phyloP scores from a whole-genome alignment of 768 basidiomycete genomes.

The Rhodocollybia butyracea region DNA sequence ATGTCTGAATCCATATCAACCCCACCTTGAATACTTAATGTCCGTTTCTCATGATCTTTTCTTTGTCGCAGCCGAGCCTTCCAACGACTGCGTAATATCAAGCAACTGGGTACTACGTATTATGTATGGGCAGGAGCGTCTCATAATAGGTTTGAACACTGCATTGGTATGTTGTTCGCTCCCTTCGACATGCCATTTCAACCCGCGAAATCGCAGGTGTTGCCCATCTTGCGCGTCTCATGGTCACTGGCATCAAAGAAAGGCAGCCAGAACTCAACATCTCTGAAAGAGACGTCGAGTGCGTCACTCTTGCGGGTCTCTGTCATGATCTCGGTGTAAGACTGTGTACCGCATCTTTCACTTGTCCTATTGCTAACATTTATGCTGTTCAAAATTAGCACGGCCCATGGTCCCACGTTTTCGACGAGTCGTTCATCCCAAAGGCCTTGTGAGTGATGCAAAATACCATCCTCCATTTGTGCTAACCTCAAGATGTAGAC shows the following conservation, averaged over 20 bases:
- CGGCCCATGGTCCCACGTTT: conserved; percentile 85
- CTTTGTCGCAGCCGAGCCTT: conserved; percentile 39
- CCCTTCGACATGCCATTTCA: too few species aligned
- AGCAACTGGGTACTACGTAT: conserved; percentile 76
- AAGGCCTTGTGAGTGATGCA: conserved; percentile 48
- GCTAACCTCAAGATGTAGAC: conserved; percentile 28
- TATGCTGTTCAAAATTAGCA: too few species aligned
- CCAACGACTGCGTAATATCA: conserved; percentile 72
- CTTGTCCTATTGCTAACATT: too few species aligned
- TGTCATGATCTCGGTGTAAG: conserved; percentile 84
- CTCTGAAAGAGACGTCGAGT: conserved; percentile 67
- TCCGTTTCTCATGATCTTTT: background rate
- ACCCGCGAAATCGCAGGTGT: conserved; percentile 57
- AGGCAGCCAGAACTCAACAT: conserved; percentile 63
- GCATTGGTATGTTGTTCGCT: conserved; percentile 63
- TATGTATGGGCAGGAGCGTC: conserved; percentile 77
- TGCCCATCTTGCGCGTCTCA: conserved; percentile 64
- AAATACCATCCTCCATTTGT: background rate
- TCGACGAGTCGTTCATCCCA: conserved; percentile 75
- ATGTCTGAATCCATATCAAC: conserved; percentile 19
- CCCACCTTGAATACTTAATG: background rate
- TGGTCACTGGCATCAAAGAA: conserved; percentile 53
- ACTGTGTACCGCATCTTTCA: too few species aligned
- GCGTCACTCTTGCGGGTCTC: conserved; percentile 76
- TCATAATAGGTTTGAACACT: conserved; percentile 84